Conservation (phyloP, 208 protist species). For the Trypanosoma brucei region DNA sequence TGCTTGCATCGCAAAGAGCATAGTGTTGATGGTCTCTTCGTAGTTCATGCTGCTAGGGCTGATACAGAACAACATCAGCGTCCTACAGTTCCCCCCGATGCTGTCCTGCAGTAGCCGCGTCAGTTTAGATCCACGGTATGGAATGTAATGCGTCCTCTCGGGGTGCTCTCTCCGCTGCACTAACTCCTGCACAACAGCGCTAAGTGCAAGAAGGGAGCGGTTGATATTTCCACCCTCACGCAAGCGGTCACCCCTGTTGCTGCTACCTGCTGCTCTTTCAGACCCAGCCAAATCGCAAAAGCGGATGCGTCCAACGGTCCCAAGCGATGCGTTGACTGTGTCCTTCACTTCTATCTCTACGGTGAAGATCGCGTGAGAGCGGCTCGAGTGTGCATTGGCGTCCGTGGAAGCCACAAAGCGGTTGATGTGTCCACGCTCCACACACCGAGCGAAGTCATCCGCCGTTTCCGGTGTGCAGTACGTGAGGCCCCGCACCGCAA, state of each 20-base stretch:
- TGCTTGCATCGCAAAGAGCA: constrained; percentile 84
- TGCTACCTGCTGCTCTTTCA: constrained; percentile 80
- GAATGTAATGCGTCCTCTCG: constrained; percentile 42
- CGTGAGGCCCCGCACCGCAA: constrained; percentile 58
- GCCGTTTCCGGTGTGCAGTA: constrained; percentile 44
- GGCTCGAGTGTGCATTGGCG: constrained; percentile 81
- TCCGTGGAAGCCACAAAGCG: constrained; percentile 65
- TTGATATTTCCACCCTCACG: constrained; percentile 94
- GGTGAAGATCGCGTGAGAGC: constrained; percentile 88
- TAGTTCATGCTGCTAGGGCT: constrained; percentile 52
- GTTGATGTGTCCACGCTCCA: constrained; percentile 69
- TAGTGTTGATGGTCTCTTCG: constrained; percentile 80
- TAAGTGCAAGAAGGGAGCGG: constrained; percentile 89
- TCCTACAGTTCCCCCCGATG: constrained; percentile 80
- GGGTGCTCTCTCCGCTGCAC: constrained; percentile 35
- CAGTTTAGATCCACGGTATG: constrained; percentile 81
- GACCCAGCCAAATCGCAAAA: constrained; percentile 88
- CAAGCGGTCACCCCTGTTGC: constrained; percentile 75
- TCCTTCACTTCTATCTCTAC: constrained; percentile 69
- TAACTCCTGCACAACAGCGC: constrained; percentile 90
- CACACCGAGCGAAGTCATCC: constrained; percentile 56
- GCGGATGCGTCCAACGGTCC: constrained; percentile 74
- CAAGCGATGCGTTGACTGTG: constrained; percentile 12
- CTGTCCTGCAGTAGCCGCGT: constrained; percentile 73
- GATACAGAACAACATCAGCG: constrained; percentile 76